Conservation (phyloP, 352 stramenopile species). For the Phytopythium aichiense region DNA sequence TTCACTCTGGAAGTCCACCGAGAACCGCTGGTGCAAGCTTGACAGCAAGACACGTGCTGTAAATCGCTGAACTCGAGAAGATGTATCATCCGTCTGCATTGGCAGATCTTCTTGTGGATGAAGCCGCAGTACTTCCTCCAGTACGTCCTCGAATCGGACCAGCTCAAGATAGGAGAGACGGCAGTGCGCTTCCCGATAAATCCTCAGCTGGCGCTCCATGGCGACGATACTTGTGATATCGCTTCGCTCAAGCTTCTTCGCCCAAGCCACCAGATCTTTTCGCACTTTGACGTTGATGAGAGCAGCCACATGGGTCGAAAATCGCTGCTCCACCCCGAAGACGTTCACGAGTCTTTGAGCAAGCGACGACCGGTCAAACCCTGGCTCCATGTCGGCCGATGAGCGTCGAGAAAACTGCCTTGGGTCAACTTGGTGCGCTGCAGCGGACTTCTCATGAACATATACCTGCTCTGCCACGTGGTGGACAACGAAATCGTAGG, state of each 20-base stretch:
- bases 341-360: conserved; percentile 41
- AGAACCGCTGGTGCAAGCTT: neutral
- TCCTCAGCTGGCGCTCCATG: conserved; percentile 26
- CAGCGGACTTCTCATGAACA: conserved; percentile 45
- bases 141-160: conserved; percentile 28
- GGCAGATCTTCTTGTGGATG: neutral
- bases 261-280: conserved; percentile 52
- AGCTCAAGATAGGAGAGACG: conserved; percentile 20
- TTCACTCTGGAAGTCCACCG: neutral
- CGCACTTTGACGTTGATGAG: conserved; percentile 42
- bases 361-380: conserved; percentile 7
- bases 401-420: neutral
- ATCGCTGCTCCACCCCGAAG: conserved; percentile 55
- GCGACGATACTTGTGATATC: conserved; percentile 55
- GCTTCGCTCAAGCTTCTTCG: conserved; percentile 48
- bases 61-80: neutral
- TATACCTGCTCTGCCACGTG: conserved; percentile 64
- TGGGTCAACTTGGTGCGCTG: conserved; percentile 7
- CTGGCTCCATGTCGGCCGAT: neutral
- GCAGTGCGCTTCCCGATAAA: conserved; percentile 32
- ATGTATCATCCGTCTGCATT: neutral
- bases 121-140: conserved; percentile 10
- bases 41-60: neutral
- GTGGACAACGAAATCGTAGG: conserved; percentile 77
- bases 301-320: conserved; percentile 49